Evolutionary conservation across 768 basidiomycete genomes (phyloP).

Genomic region (Pilatotrama ljubarskyi): DNA sequence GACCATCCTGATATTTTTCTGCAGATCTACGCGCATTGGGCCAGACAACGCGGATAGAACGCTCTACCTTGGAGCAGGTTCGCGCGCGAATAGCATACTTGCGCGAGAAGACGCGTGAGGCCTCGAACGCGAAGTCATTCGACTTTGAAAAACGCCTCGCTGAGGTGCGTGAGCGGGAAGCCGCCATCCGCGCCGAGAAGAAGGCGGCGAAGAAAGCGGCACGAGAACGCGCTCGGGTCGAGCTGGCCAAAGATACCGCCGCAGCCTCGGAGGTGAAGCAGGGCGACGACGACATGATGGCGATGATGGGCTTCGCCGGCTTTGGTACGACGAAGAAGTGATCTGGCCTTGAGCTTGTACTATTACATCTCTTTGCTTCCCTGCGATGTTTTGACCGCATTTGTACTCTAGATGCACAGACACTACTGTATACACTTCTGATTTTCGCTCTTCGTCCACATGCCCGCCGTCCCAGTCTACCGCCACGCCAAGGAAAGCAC

Average conservation of each 20-base stretch:
- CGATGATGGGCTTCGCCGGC: conserved; percentile 89
- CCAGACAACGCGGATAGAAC: conserved; percentile 89
- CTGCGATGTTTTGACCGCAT: conserved; percentile 25
- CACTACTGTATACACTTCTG: conserved; percentile 34
- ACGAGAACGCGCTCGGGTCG: conserved; percentile 69
- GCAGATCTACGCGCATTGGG: conserved; percentile 90
- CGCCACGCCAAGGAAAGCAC: conserved; percentile 62
- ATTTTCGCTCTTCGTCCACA: conserved; percentile 6
- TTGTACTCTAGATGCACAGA: conserved; percentile 31
- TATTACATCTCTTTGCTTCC: neutral
- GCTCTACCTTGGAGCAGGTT: conserved; percentile 92
- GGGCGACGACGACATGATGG: conserved; percentile 66
- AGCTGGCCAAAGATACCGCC: conserved; percentile 51
- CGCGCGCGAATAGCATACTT: conserved; percentile 85
- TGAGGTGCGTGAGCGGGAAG: conserved; percentile 77
- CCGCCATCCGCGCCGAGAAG: conserved; percentile 63
- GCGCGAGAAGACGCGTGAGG: conserved; percentile 84
- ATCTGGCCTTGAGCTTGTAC: conserved; percentile 19
- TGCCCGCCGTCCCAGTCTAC: conserved; percentile 31
- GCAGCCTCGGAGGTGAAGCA: conserved; percentile 37
- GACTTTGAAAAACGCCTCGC: conserved; percentile 91
- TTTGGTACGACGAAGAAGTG: conserved; percentile 87
- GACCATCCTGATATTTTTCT: neutral
- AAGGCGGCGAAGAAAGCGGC: conserved; percentile 80
- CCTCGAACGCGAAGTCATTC: conserved; percentile 82